Evolutionary conservation across 202 grass and related monocot genomes (phyloP), one percentile per base, ranked within the genome.

Genomic region (Carex arenaria): DNA sequence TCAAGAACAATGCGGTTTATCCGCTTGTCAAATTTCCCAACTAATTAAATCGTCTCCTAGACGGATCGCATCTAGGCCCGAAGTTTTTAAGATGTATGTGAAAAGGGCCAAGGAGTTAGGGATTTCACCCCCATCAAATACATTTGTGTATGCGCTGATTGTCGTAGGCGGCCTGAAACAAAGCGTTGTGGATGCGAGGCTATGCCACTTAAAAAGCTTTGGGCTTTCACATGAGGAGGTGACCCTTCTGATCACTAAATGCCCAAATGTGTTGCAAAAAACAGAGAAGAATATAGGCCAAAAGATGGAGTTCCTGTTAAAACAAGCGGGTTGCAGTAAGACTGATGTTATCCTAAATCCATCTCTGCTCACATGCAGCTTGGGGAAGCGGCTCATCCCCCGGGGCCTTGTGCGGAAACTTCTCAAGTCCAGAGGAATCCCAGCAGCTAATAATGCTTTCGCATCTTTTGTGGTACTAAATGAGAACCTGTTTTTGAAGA

Each of bases 171-270:
- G 61, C 56, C 54, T 53, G 14, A 85, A 52, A 1, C 65, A 67
- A 51, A 34, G 68, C 9, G 19, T 10, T 0, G 2, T 86, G 0
- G 64, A 63, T 1, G 55, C 9, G 14, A 89, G 86, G 23, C 51
- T 83, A 2, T 26, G 9, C 14, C 13, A 88, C 2, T 67, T 87
- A 7, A 83, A 19, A 64, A 85, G 19, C 60, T 61, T 90, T 23
- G 84, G 84, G 2, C 84, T 84, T 78, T 85, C 86, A 0, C 42
- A 90, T 18, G 54, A 38, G 0, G 84, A 90, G 13, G 19, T 90
- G 19, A 13, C 4, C 2, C 6, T 52, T 5, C 68, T 80, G 3
- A 32, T 93, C 23, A 67, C 45, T 22, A 90, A 51, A 30, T 5
- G 28, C 19, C 88, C 91, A 1, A 36, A 0, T 3, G 1, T 93